Evolutionary conservation across 2,329 filamentous ascomycete species (phyloP).

Genomic region (Xylaria sp.): DNA sequence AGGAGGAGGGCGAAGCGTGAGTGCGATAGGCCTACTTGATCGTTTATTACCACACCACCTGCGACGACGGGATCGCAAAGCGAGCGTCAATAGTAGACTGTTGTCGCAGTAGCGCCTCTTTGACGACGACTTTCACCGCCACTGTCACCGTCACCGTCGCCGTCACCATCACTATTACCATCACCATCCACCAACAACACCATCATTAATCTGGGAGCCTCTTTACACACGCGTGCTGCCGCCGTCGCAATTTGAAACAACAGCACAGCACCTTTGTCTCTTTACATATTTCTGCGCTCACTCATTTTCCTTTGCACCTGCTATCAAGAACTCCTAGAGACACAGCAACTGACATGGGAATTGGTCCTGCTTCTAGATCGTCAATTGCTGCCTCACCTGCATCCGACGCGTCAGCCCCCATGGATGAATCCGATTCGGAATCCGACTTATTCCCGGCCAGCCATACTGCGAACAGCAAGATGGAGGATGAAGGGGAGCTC

Average conservation of each 20-base stretch:
- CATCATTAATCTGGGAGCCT: not conserved
- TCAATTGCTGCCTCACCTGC: slow-evolving; percentile 75
- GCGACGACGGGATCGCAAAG: not conserved
- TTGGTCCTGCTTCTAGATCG: slow-evolving; percentile 63
- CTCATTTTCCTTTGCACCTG: not conserved
- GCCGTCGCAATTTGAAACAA: not conserved
- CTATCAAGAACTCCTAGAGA: not conserved
- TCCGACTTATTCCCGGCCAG: slow-evolving; percentile 65
- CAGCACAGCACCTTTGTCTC: not conserved
- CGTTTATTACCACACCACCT: not conserved
- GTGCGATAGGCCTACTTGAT: slow-evolving; percentile 51
- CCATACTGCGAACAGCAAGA: slow-evolving; percentile 46
- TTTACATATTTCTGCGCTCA: not conserved
- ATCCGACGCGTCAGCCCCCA: slow-evolving; percentile 83
- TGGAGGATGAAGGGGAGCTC: slow-evolving; percentile 63
- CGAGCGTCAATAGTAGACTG: not conserved
- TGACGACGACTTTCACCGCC: too few relatives aligned
- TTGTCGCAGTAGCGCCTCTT: not conserved
- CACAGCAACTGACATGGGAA: slow-evolving; percentile 22
- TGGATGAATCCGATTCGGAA: slow-evolving; percentile 91
- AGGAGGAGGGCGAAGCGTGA: slow-evolving; percentile 87
- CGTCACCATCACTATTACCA: not conserved
- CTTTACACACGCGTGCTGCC: too few relatives aligned
- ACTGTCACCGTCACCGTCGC: too few relatives aligned
- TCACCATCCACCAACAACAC: not conserved